Conservation (phyloP, 2,329 filamentous ascomycete species). For the Neonectria magnoliae region DNA sequence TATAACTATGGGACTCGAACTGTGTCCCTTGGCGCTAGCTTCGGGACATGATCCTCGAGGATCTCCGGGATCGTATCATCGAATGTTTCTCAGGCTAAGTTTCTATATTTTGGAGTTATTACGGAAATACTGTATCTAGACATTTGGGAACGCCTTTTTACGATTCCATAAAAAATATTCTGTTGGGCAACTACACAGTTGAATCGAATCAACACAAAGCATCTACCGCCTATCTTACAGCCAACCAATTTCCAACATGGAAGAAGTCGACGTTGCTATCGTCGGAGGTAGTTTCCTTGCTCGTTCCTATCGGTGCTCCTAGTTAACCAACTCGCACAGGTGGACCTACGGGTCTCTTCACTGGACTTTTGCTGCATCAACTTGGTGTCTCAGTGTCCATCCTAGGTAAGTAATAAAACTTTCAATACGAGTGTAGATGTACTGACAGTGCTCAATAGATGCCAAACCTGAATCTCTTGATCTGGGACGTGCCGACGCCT, state of each 20-base stretch:
- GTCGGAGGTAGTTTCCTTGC: constrained; percentile 45
- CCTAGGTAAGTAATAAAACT: constrained; percentile 42
- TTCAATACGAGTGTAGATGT: background rate
- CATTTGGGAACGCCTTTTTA: background rate
- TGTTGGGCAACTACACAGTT: background rate
- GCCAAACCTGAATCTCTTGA: constrained; percentile 51
- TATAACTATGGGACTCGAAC: background rate
- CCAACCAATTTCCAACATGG: constrained; percentile 8
- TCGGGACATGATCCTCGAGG: background rate
- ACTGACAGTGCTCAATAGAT: constrained; percentile 41
- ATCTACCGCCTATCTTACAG: background rate
- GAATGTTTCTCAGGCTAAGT: background rate
- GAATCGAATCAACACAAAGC: background rate
- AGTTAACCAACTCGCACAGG: constrained; percentile 40
- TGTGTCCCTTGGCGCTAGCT: background rate
- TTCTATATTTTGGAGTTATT: background rate
- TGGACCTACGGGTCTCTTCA: constrained; percentile 58
- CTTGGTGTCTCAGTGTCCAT: constrained; percentile 54
- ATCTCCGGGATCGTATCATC: background rate
- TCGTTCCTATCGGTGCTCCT: background rate
- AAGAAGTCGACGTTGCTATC: constrained; percentile 49
- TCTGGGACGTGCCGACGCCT: constrained; percentile 57
- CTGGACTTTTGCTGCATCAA: constrained; percentile 54
- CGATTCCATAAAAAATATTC: too few relatives aligned
- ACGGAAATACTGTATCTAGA: background rate